These are phyloP conservation scores for Plasmodium knowlesi DNA, from an alignment of 169 alveolate genomes.

Conservation along the genomic window DNA sequence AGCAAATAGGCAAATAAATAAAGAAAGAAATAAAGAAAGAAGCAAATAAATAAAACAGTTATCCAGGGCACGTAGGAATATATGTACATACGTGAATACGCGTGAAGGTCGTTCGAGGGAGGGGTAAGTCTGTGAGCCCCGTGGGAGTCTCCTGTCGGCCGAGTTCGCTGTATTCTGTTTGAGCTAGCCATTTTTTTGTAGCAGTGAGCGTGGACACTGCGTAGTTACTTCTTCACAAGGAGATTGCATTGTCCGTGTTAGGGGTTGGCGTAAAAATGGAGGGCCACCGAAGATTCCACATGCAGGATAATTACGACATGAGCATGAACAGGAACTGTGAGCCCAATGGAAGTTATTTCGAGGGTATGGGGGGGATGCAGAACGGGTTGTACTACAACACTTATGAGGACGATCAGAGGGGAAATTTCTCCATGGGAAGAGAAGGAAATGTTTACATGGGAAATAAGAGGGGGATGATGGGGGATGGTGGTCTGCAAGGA, in stretches of 20 bases:
- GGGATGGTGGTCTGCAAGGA: background rate
- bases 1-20: too few relatives aligned
- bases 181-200: background rate
- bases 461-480: background rate
- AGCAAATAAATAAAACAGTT: too few relatives aligned
- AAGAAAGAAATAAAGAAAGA: too few relatives aligned
- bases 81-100: background rate
- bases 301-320: background rate
- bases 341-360: background rate
- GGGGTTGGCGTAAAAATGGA: constrained; percentile 6
- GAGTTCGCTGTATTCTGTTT: background rate
- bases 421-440: background rate
- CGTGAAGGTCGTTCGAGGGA: background rate
- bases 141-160: background rate
- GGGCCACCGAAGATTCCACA: background rate
- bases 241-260: too few relatives aligned
- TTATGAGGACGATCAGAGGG: background rate
- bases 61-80: background rate
- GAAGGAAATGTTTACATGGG: background rate
- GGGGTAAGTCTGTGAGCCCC: background rate
- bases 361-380: background rate
- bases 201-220: too few relatives aligned
- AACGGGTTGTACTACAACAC: background rate
- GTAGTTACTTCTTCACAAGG: too few relatives aligned
- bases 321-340: background rate